Percentiles rank a stretch among this genome's conserved stretches.
Conservation (phyloP, 1,139 yeast species). For the Yamadazyma jaroonii region DNA sequence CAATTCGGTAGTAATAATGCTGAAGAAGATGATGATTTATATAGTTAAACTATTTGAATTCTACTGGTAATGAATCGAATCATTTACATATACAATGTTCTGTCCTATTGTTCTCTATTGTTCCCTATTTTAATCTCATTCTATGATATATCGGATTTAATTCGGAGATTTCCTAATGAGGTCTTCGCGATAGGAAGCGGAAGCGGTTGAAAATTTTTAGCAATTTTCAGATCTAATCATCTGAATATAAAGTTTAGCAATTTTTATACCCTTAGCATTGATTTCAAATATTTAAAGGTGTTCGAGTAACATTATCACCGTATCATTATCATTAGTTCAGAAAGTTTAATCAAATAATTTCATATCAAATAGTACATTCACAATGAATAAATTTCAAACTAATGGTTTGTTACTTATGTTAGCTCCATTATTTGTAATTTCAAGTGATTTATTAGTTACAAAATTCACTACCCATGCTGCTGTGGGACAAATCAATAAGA, state of each 20-base stretch:
- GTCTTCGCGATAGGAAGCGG: not conserved
- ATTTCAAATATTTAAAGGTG: no score
- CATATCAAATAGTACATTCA: not conserved
- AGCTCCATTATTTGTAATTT: conserved; percentile 24
- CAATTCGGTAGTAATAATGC: conserved; percentile 51
- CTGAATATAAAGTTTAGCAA: not conserved
- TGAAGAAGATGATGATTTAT: conserved; percentile 94
- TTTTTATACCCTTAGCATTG: no score
- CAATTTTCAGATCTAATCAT: conserved; percentile 1
- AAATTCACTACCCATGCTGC: conserved; percentile 20
- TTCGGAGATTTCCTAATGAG: no score
- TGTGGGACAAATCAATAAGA: conserved; percentile 13
- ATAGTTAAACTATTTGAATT: conserved; percentile 47
- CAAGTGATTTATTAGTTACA: conserved; percentile 23
- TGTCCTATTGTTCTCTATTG: not conserved
- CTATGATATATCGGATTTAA: no score
- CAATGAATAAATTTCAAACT: conserved; percentile 8
- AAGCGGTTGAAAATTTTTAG: conserved; percentile 1
- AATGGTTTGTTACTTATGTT: conserved; percentile 22
- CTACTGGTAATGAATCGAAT: not conserved
- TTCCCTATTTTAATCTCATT: not conserved
- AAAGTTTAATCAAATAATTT: no score
- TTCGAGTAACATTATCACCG: no score
- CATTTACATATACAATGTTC: not conserved
- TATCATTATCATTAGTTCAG: no score